Percentiles rank a stretch among this genome's conserved stretches.
phyloP scores from a whole-genome alignment of 2,329 filamentous ascomycete species.

The Pseudogymnoascus sp. region DNA sequence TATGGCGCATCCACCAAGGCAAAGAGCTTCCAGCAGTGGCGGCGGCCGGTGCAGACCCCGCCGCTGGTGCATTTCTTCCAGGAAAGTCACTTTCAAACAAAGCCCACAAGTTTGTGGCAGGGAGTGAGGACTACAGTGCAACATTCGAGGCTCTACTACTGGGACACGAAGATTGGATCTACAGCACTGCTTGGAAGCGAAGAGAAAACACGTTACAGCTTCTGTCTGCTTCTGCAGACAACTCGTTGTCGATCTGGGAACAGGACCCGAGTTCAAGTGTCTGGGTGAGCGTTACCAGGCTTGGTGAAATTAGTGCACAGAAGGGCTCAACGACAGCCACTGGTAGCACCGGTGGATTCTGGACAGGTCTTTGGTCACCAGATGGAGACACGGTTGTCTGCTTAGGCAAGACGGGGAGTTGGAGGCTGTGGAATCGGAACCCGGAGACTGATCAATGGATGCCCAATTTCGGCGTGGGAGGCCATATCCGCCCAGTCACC shows the following conservation, averaged over 20 bases:
- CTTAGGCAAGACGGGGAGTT: constrained; percentile 84
- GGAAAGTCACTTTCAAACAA: constrained; percentile 82
- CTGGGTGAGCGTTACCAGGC: constrained; percentile 76
- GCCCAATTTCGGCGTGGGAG: constrained; percentile 68
- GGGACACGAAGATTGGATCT: constrained; percentile 98
- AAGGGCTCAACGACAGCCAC: constrained; percentile 96
- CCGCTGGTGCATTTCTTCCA: constrained; percentile 48
- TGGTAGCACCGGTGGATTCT: constrained; percentile 91
- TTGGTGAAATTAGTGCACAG: constrained; percentile 89
- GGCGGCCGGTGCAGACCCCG: constrained; percentile 46
- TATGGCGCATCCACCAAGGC: constrained; percentile 79
- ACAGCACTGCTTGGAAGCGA: constrained; percentile 52
- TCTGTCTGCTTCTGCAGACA: constrained; percentile 87
- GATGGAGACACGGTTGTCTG: constrained; percentile 67
- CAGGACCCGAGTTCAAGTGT: constrained; percentile 75
- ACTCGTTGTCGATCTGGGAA: constrained; percentile 90
- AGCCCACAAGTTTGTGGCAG: constrained; percentile 63
- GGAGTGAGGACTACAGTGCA: constrained; percentile 58
- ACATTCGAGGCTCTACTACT: constrained; percentile 91
- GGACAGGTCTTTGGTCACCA: constrained; percentile 89
- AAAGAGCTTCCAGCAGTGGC: constrained; percentile 52
- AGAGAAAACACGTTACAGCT: constrained; percentile 50
- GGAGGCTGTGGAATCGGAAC: constrained; percentile 74
- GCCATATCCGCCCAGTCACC: constrained; percentile 74
- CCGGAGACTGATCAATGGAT: constrained; percentile 58